Conservation (phyloP, 129 eudicot genomes). For the Deinandra increscens region DNA sequence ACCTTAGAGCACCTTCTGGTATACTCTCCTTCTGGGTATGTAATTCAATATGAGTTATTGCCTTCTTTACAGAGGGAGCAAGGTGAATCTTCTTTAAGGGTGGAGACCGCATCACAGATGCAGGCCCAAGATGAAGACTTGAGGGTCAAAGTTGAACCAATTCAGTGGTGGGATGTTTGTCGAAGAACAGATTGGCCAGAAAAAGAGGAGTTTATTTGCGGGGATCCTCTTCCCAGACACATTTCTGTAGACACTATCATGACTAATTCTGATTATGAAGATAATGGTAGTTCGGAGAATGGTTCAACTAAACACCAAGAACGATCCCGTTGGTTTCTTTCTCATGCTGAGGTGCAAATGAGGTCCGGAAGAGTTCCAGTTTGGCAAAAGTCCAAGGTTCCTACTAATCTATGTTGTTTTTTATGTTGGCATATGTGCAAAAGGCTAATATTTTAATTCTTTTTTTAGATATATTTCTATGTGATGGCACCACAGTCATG, state of each 20-base stretch:
- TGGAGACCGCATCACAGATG: slow-evolving; percentile 42
- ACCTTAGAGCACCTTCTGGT: slow-evolving; percentile 74
- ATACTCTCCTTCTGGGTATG: slow-evolving; percentile 79
- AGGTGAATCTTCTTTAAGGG: slow-evolving; percentile 47
- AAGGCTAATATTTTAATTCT: slow-evolving; percentile 15
- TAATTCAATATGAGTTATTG: slow-evolving; percentile 76
- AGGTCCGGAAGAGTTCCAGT: slow-evolving; percentile 68
- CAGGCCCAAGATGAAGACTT: slow-evolving; percentile 75
- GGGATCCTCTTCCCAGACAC: slow-evolving; percentile 33
- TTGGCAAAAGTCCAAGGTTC: slow-evolving; percentile 94
- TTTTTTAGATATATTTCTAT: slow-evolving; percentile 58
- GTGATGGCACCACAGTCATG: slow-evolving; percentile 40
- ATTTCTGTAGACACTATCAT: slow-evolving; percentile 28
- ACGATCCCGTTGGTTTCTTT: slow-evolving; percentile 63
- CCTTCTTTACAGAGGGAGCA: slow-evolving; percentile 64
- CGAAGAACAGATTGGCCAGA: slow-evolving; percentile 91
- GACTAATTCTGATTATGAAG: slow-evolving; percentile 45
- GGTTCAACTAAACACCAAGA: slow-evolving; percentile 36
- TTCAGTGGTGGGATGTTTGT: slow-evolving; percentile 98
- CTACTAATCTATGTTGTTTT: slow-evolving; percentile 11
- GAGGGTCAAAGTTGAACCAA: slow-evolving; percentile 67
- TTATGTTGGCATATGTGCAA: neutral
- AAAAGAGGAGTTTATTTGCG: slow-evolving; percentile 63
- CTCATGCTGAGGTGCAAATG: slow-evolving; percentile 94
- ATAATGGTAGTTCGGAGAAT: neutral